Base-by-base conservation (phyloP, 352 stramenopile genomes). In the Globisporangium apiculatum region DNA sequence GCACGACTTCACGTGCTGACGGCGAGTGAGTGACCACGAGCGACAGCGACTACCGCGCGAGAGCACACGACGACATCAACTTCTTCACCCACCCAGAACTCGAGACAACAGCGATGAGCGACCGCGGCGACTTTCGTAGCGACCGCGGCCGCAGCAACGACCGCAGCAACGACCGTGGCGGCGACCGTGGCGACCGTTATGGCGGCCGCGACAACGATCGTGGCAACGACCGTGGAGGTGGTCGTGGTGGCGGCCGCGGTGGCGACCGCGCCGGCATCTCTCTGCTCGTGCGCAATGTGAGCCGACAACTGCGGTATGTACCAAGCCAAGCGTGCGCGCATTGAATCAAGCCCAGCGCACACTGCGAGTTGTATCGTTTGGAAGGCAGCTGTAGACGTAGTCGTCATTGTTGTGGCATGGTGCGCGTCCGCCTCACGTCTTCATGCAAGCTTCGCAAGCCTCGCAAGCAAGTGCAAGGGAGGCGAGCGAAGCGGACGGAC, bases 231-330 rank as follows among this genome's bases (percentile, higher is more conserved):
- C 51, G 51, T 18, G 54, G 55, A 6, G 46, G 57, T 8, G 56
- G 43, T 14, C 60, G 57, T 8, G 56, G 43, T 12, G 53, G 56
- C 42, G 36, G 40, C 15, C 51, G 53, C 15, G 68, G 69, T 58
- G 66, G 73, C 56, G 74, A 84, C 48, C 74, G 76, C 41, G 61
- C 89, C 60, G 92, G 91, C 46, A 94, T 98, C 47, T 97, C 87
- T 61, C 77, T 98, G 41, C 71, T 98, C 24, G 88, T 98, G 51
- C 86, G 94, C 62, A 98, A 98, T 68, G 76, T 98, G 55, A 95
- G 87, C 65, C 85, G 84, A 49, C 83, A 90, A 36, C 79, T 97
- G 66, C 70, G 81, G 83, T 93, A 67, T 55, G 69, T 69, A 40
- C 15, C 24, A 12, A 43, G 43, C 35, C 40, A 48, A 37, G 35